phyloP scores from a whole-genome alignment of 208 protist species.

The Crithidia expoeki region DNA sequence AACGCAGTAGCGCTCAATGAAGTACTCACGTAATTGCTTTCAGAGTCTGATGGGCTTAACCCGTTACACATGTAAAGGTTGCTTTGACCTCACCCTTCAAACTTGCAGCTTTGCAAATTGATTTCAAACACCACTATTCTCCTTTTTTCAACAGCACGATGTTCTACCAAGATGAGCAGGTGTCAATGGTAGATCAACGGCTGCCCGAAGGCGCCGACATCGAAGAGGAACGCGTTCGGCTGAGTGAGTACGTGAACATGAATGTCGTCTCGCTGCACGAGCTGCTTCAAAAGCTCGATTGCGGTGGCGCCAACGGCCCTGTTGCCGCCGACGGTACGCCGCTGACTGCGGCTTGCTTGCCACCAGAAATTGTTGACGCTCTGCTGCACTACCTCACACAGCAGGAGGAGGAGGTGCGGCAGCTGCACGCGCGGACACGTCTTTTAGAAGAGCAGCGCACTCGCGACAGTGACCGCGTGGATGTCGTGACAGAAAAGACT shows the following conservation, averaged over 20 bases:
- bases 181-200: slow-evolving; percentile 36
- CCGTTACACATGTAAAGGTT: too few species aligned
- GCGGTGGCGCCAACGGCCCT: background rate
- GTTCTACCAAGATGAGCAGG: slow-evolving; percentile 27
- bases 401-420: slow-evolving; percentile 35
- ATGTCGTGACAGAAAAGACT: slow-evolving; percentile 43
- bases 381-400: slow-evolving; percentile 36
- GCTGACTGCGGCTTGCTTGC: slow-evolving; percentile 15
- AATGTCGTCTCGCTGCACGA: slow-evolving; percentile 41
- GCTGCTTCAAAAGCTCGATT: slow-evolving; percentile 22
- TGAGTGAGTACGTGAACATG: slow-evolving; percentile 74
- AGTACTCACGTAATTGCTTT: too few species aligned
- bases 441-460: slow-evolving; percentile 26
- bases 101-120: too few species aligned
- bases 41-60: too few species aligned
- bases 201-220: slow-evolving; percentile 39
- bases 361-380: slow-evolving; percentile 42
- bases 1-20: too few species aligned
- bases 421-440: slow-evolving; percentile 8
- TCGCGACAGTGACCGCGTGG: slow-evolving; percentile 23
- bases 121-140: too few species aligned
- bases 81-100: too few species aligned
- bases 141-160: background rate
- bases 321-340: background rate
- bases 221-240: slow-evolving; percentile 61